Evolutionary conservation across 768 basidiomycete genomes (phyloP).

Genomic region (Coprinopsis marcescibilis): DNA sequence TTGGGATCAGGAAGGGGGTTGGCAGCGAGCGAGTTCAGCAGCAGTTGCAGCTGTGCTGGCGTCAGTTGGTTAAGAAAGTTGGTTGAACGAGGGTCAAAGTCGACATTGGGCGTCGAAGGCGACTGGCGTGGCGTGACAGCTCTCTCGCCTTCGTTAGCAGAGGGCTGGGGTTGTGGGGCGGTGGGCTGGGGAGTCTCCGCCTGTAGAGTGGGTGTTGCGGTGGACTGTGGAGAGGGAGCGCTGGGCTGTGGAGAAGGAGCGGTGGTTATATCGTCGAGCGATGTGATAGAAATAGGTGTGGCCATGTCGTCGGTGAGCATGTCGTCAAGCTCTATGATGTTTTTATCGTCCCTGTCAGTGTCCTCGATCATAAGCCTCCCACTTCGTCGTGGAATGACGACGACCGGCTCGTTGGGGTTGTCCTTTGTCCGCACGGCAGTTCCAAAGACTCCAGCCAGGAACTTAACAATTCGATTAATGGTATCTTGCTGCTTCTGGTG

Average conservation of each 20-base stretch:
- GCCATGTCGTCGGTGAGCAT: conserved; percentile 28
- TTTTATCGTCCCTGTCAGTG: conserved; percentile 33
- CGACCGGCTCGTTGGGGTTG: conserved; percentile 23
- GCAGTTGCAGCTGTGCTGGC: conserved; percentile 52
- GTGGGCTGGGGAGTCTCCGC: not conserved
- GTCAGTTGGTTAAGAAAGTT: conserved; percentile 48
- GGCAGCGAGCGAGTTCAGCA: conserved; percentile 40
- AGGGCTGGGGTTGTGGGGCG: conserved; percentile 14
- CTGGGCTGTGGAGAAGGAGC: not conserved
- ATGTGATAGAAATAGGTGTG: conserved; percentile 34
- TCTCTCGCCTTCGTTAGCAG: conserved; percentile 16
- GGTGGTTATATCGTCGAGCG: not conserved
- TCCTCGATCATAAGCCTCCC: conserved; percentile 68
- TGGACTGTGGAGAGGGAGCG: conserved; percentile 13
- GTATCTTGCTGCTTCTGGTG: conserved; percentile 95
- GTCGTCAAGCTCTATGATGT: conserved; percentile 24
- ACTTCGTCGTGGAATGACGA: conserved; percentile 44
- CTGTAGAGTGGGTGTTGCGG: conserved; percentile 11
- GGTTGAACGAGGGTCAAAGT: conserved; percentile 44
- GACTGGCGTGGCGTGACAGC: conserved; percentile 18
- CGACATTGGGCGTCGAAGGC: conserved; percentile 17
- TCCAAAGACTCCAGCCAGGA: conserved; percentile 90
- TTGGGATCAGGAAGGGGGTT: conserved; percentile 28
- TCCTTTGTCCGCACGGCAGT: conserved; percentile 29
- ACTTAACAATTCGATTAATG: conserved; percentile 91